These are phyloP conservation scores for Gaeumannomyces tritici DNA, from an alignment of 2,329 filamentous ascomycete genomes.

Conservation along the genomic window DNA sequence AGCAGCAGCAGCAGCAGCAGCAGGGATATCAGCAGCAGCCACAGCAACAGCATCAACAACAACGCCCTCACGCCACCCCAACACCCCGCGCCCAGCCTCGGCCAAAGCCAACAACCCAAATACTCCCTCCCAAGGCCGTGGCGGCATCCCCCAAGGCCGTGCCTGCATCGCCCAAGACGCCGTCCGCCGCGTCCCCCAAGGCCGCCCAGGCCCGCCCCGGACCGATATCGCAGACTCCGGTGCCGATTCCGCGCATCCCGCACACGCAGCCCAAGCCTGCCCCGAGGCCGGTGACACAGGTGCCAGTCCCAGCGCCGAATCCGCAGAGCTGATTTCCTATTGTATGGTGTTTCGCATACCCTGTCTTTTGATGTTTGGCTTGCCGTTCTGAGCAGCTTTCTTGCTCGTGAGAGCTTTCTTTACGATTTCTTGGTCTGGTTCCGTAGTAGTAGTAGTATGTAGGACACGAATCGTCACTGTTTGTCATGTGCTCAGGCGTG, in stretches of 20 bases:
- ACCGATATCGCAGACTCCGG: conserved; percentile 12
- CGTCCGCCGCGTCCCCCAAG: conserved; percentile 1
- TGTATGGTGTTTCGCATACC: not conserved
- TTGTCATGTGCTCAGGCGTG: too few species aligned
- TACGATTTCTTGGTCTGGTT: too few species aligned
- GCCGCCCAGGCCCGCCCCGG: conserved; percentile 3
- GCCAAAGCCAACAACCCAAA: not conserved
- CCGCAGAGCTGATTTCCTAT: not conserved
- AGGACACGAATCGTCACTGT: too few species aligned
- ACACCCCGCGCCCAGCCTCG: not conserved
- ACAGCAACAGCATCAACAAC: conserved; percentile 20
- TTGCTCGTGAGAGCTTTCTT: too few species aligned
- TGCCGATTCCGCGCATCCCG: conserved; percentile 13
- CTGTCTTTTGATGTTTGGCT: not conserved
- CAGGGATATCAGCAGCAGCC: conserved; percentile 12
- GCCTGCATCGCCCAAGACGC: too few species aligned
- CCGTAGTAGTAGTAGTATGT: too few species aligned
- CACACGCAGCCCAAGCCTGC: conserved; percentile 5
- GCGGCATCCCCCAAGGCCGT: not conserved
- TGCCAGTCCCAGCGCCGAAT: not conserved
- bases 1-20: conserved; percentile 13
- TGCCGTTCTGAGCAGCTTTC: too few species aligned
- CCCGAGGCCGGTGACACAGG: not conserved
- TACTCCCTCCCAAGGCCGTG: not conserved
- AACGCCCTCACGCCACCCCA: conserved; percentile 12